Percentiles rank a stretch among this genome's conserved stretches.
Evolutionary conservation across 306 rosid genomes (phyloP).

Genomic region (Sicyos baderoa): DNA sequence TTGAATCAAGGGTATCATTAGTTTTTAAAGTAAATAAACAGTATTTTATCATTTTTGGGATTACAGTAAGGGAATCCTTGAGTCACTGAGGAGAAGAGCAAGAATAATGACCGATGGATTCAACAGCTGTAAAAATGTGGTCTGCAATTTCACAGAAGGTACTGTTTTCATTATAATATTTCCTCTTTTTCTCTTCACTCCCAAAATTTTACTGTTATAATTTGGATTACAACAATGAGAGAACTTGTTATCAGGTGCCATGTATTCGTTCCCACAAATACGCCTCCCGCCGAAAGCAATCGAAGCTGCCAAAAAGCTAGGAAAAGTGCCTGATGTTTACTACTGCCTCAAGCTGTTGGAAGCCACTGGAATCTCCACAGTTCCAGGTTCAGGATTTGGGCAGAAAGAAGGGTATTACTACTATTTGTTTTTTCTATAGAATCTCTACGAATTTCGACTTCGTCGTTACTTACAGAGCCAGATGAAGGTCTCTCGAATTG

Average conservation of each 20-base stretch:
- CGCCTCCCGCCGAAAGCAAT: conserved; percentile 59
- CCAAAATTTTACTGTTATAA: not conserved
- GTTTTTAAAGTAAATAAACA: conserved; percentile 16
- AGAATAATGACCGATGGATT: conserved; percentile 95
- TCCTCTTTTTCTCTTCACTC: not conserved
- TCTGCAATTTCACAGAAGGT: conserved; percentile 99
- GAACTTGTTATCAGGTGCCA: conserved; percentile 66
- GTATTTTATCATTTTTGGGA: conserved; percentile 20
- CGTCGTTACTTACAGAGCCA: not conserved
- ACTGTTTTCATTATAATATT: conserved; percentile 5
- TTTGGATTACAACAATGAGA: not conserved
- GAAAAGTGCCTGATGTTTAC: conserved; percentile 89
- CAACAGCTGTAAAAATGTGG: conserved; percentile 94
- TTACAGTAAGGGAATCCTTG: conserved; percentile 79
- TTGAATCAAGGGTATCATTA: not conserved
- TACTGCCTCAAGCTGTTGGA: conserved; percentile 96
- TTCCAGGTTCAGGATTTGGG: conserved; percentile 98
- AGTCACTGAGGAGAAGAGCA: conserved; percentile 91
- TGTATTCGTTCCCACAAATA: conserved; percentile 99
- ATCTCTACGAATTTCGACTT: too few species aligned
- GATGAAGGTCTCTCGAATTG: not conserved
- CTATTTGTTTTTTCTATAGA: too few species aligned
- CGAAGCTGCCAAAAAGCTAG: conserved; percentile 52
- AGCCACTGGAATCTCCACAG: conserved; percentile 98
- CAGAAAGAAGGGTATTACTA: conserved; percentile 85